Base-by-base conservation (phyloP, 1,139 yeast genomes). In the Meyerozyma smithsonii region DNA sequence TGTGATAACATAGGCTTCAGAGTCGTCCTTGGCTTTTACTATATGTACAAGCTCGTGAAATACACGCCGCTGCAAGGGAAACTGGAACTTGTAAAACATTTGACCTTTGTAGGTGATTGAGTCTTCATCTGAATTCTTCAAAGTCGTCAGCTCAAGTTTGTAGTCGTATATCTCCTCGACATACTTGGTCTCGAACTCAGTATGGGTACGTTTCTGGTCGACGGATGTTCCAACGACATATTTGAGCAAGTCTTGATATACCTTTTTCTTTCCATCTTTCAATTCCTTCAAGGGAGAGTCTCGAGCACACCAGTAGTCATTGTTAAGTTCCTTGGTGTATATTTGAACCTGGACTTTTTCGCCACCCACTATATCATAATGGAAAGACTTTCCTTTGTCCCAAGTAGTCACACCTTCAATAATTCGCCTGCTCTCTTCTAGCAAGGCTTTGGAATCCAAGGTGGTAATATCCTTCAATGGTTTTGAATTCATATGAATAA, bases 31-130 rank as follows among this genome's bases (percentile, higher is more conserved):
- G 12, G 58, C 52, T 32, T 63, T 66, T 34, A 58, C 56, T 4
- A 79, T 61, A 39, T 74, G 68, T 16, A 82, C 64, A 68, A 81
- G 72, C 39, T 80, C 79, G 46, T 79, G 72, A 65, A 84, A 81
- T 38, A 77, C 78, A 21, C 92, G 49, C 36, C 52, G 57, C 24
- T 55, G 56, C 44, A 79, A 59, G 4, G 80, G 77, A 46, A 65
- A 66, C 11, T 76, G 80, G 40, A 79, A 67, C 46, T 62, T 61
- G 59, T 79, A 79, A 42, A 62, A 66, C 18, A 77, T 66, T 49
- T 47, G 54, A 2, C 52, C 54, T 42, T 54, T 45, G 43, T 57
- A 57, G 11, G 58, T 42, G 21, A 50, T 35, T 18, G 40, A 26
- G 28, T 39, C 39, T 25, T 39, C 44, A 8, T 42, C 48, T 5